Conservation (phyloP, 306 rosid species). For the Astragalus membranaceus region DNA sequence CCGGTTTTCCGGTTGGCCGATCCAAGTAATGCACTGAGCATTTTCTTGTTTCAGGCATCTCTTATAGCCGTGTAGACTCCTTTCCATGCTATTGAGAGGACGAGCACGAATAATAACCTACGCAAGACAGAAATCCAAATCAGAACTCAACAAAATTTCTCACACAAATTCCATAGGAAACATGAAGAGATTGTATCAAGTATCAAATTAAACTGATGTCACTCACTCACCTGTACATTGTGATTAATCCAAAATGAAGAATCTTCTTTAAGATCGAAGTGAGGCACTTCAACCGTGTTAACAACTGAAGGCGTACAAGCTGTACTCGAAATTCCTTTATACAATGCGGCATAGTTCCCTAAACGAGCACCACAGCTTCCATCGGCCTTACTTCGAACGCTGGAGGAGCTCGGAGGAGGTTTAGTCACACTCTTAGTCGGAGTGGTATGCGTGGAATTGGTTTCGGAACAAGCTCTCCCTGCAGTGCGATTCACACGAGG, state of each 20-base stretch:
- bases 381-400: constrained; percentile 60
- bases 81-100: constrained; percentile 85
- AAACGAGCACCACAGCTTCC: constrained; percentile 46
- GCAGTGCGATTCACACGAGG: constrained; percentile 47
- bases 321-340: constrained; percentile 62
- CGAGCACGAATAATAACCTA: constrained; percentile 95
- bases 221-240: constrained; percentile 69
- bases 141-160: background rate
- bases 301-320: constrained; percentile 45
- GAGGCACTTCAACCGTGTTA: constrained; percentile 85
- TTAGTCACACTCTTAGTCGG: constrained; percentile 77
- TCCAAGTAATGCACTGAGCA: constrained; percentile 66
- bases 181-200: background rate
- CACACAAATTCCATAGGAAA: background rate
- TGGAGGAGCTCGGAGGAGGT: constrained; percentile 56
- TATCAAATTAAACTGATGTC: background rate
- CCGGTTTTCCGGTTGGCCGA: constrained; percentile 82
- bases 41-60: constrained; percentile 88
- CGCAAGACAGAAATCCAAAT: background rate
- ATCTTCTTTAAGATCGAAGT: constrained; percentile 93
- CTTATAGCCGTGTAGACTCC: constrained; percentile 53
- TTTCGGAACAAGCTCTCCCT: constrained; percentile 62
- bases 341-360: constrained; percentile 59
- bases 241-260: constrained; percentile 94
- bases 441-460: constrained; percentile 73